Base-by-base conservation (phyloP, 2,329 filamentous ascomycete species). In the Curvularia sp. region DNA sequence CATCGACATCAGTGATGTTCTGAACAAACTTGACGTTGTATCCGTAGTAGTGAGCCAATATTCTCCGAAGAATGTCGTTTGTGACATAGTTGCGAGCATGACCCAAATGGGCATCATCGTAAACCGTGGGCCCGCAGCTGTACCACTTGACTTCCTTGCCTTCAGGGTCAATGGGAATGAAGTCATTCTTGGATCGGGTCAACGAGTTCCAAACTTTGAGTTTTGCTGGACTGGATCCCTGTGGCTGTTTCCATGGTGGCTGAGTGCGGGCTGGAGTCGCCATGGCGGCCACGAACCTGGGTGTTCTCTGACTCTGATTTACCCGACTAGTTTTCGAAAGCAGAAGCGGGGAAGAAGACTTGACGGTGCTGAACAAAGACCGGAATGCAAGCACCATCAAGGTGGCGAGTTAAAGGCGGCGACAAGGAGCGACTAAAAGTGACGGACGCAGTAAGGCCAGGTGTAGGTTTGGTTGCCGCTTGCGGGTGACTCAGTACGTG, bases 81-180 rank as follows among this genome's bases (percentile, higher is more conserved):
- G 89, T 91, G 63, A 96, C 91, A 84, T 96, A 96, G 80, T 96
- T 96, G 67, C 92, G 84, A 28, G 91, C 92, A 78, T 96, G 92
- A 28, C 92, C 89, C 60, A 94, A 78, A 80, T 94, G 91, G 61
- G 89, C 86, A 79, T 93, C 89, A 75, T 93, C 91, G 75, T 93
- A 93, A 41, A 90, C 89, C 1, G 92, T 97, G 57, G 92, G 92
- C 18, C 93, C 93, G 80, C 93, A 97, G 66, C 89, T 90, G 77
- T 96, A 96, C 92, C 92, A 96, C 5, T 87, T 87, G 27, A 96
- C 86, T 73, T 89, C 88, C 69, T 82, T 85, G 32, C 83, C 84
- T 25, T 87, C 85, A 8, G 83, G 81, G 72, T 93, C 87, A 47
- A 91, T 83, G 13, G 92, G 91, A 42, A 89, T 80, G 71, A 96